Base-by-base conservation (phyloP, 2,329 filamentous ascomycete species). In the Pseudocercospora cruenta region DNA sequence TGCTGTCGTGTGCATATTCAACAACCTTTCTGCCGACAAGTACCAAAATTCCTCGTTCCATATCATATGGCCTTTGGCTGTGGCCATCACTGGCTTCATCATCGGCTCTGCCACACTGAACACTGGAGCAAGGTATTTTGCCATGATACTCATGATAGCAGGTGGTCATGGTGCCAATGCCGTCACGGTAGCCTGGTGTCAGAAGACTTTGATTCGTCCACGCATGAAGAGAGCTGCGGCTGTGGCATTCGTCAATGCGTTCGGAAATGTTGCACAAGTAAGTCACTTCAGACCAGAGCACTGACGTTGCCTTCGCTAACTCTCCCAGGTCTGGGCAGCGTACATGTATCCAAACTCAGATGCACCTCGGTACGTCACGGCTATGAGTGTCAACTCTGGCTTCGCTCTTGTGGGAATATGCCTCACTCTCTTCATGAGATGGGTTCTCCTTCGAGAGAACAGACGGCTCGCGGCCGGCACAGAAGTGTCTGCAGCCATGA, bases 61-160 rank as follows among this genome's bases (percentile, higher is more conserved):
- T 75, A 86, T 87, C 64, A 76, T 81, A 21, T 81, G 82, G 7
- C 85, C 85, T 6, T 84, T 87, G 55, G 65, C 80, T 51, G 78
- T 84, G 45, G 85, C 85, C n/a, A 73, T 86, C 1, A 70, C 84
- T 10, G 86, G 86, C 26, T 70, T 68, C 55, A 53, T 67, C 33
- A 62, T 69, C 16, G 54, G 51, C 16, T 21, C 54, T 4, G 58
- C 33, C 2, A 67, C 62, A 14, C 62, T 58, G 22, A 60, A 65
- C 45, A 58, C 45, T 4, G 59, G 39, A n/a, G 58, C 58, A 6
- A 33, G 62, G 24, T 64, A 64, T 12, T 64, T 64, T 43, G 49
- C 62, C 1, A 64, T 64, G 58, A 64, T 58, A 10, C 47, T 54
- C 2, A 33, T 58, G 12, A 55, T 54, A 4, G 43, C 26, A 39